phyloP scores from a whole-genome alignment of 495 filamentous ascomycete genomes.

The Chlorociboria aeruginascens region DNA sequence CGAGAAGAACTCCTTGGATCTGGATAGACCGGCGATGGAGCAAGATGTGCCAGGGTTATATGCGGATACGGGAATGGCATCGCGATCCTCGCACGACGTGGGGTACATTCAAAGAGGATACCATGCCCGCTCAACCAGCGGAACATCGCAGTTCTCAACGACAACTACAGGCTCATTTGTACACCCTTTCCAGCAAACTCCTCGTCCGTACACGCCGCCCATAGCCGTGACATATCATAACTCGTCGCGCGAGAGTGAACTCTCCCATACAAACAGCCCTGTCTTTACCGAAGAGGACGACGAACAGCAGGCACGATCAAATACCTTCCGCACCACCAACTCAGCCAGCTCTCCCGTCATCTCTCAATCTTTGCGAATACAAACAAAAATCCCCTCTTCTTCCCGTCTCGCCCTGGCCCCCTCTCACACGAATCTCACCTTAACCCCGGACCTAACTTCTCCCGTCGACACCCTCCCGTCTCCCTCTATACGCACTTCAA shows the following conservation, averaged over 20 bases:
- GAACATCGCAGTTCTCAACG: slow-evolving; percentile 32
- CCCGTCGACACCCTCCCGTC: slow-evolving; percentile 13
- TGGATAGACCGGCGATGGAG: slow-evolving; percentile 38
- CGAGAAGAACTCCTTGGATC: slow-evolving; percentile 40
- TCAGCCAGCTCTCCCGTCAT: not conserved
- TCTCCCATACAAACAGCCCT: slow-evolving; percentile 20
- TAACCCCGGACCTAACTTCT: slow-evolving; percentile 17
- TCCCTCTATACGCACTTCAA: slow-evolving; percentile 31
- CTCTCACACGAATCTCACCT: slow-evolving; percentile 24
- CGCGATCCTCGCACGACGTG: slow-evolving; percentile 19
- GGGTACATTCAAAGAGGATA: slow-evolving; percentile 18
- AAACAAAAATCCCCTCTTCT: slow-evolving; percentile 24
- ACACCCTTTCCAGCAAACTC: slow-evolving; percentile 45
- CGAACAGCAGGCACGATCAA: slow-evolving; percentile 12
- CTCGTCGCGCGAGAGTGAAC: slow-evolving; percentile 32
- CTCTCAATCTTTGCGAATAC: slow-evolving; percentile 29
- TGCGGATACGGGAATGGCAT: slow-evolving; percentile 11
- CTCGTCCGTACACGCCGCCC: slow-evolving; percentile 43
- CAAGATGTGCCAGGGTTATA: slow-evolving; percentile 26
- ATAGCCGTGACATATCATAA: slow-evolving; percentile 30
- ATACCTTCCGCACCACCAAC: slow-evolving; percentile 9
- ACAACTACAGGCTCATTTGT: slow-evolving; percentile 33
- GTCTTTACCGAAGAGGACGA: slow-evolving; percentile 40
- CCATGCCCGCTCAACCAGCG: slow-evolving; percentile 39
- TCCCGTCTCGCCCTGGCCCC: slow-evolving; percentile 22